Conservation (phyloP, 805 yeast genomes). For the Lipomyces japonicus region DNA sequence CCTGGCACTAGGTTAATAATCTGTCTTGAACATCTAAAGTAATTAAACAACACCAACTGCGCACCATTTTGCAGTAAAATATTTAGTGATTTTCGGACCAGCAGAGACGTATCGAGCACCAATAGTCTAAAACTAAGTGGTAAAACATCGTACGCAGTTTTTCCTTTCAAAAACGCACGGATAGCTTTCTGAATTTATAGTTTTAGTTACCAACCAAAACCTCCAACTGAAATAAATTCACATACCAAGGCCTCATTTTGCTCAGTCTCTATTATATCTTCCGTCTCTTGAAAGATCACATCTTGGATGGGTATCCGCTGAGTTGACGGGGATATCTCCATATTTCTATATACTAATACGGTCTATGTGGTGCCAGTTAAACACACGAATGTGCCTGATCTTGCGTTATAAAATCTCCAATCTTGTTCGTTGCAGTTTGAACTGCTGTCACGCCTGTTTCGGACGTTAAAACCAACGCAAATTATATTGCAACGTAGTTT, state of each 20-base stretch:
- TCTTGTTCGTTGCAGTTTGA: too few relatives aligned
- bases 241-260: slow-evolving; percentile 27
- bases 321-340: not conserved
- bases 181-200: slow-evolving; percentile 52
- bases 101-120: slow-evolving; percentile 85
- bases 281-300: slow-evolving; percentile 15
- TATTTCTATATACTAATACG: too few relatives aligned
- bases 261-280: slow-evolving; percentile 21
- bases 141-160: slow-evolving; percentile 92
- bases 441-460: too few relatives aligned
- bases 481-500: too few relatives aligned
- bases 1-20: slow-evolving; percentile 33
- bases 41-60: not conserved
- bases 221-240: not conserved
- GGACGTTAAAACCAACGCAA: too few relatives aligned
- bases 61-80: slow-evolving; percentile 76
- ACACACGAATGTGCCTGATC: too few relatives aligned
- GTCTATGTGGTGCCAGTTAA: too few relatives aligned
- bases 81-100: slow-evolving; percentile 85
- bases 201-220: not conserved
- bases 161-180: slow-evolving; percentile 75
- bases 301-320: slow-evolving; percentile 18
- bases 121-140: slow-evolving; percentile 92
- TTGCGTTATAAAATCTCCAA: too few relatives aligned
- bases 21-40: not conserved